Conservation (phyloP, 148 eudicot genomes). For the Diospyros kaki region DNA sequence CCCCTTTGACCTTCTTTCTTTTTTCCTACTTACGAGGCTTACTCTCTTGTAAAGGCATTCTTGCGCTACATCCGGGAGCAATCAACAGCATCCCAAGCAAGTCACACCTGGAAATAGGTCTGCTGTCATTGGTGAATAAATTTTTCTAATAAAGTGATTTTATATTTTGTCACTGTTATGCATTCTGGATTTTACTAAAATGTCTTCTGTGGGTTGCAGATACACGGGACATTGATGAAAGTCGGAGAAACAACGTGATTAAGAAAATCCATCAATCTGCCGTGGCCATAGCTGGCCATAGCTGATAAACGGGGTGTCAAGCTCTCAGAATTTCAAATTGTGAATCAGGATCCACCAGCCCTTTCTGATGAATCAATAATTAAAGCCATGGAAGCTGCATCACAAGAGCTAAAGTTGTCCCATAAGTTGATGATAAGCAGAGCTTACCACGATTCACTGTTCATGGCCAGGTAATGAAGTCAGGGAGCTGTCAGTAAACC, state of each 20-base stretch:
- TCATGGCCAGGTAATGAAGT: conserved; percentile 82
- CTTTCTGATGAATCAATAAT: conserved; percentile 60
- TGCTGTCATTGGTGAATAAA: not conserved
- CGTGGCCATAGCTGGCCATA: conserved; percentile 62
- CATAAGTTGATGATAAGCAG: conserved; percentile 93
- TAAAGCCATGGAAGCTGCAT: conserved; percentile 76
- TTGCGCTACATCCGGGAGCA: conserved; percentile 93
- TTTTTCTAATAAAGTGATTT: not conserved
- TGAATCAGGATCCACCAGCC: conserved; percentile 97
- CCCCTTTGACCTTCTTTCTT: not conserved
- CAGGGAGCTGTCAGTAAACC: not conserved
- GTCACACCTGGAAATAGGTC: conserved; percentile 92
- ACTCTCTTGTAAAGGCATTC: conserved; percentile 51
- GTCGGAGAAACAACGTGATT: conserved; percentile 66
- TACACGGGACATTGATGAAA: conserved; percentile 86
- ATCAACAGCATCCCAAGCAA: conserved; percentile 98
- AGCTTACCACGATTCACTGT: conserved; percentile 95
- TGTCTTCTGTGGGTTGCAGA: conserved; percentile 33
- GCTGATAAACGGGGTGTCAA: conserved; percentile 66
- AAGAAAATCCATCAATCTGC: conserved; percentile 82
- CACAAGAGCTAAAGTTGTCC: conserved; percentile 59
- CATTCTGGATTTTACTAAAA: not conserved
- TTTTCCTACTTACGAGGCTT: not conserved
- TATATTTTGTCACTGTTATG: not conserved
- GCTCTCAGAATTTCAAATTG: conserved; percentile 71